These are phyloP conservation scores for Sarocladiaceae sp. DNA, from an alignment of 2,329 filamentous ascomycete genomes.

Conservation along the genomic window DNA sequence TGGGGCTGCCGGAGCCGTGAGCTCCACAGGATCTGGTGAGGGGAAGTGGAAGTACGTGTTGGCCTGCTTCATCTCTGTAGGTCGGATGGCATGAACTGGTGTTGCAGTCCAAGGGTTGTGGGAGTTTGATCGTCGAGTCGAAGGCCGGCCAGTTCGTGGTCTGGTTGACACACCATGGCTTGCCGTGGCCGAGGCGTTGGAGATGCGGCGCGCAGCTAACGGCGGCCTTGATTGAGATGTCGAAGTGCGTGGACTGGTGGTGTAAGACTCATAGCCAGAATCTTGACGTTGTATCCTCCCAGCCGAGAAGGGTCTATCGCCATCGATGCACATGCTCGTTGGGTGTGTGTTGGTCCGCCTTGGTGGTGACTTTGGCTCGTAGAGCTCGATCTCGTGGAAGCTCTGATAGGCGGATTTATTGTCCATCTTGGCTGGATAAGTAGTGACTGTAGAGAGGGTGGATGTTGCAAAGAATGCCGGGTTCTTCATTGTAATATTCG, in stretches of 20 bases:
- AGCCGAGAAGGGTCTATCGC: constrained; percentile 25
- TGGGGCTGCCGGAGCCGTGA: constrained; percentile 14
- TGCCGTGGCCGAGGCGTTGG: constrained; percentile 20
- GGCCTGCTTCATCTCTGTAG: constrained; percentile 6
- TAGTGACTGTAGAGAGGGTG: not conserved
- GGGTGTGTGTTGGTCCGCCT: constrained; percentile 13
- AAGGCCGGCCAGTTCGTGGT: constrained; percentile 5
- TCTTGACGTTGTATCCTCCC: constrained; percentile 48
- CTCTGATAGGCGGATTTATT: constrained; percentile 38
- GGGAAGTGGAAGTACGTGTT: constrained; percentile 43
- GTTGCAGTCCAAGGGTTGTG: constrained; percentile 3
- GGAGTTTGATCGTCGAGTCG: constrained; percentile 11
- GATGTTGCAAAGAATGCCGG: not conserved
- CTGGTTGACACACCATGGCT: constrained; percentile 5
- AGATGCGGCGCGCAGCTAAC: constrained; percentile 26
- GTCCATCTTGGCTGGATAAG: not conserved
- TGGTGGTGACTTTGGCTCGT: constrained; percentile 31
- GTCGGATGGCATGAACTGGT: not conserved
- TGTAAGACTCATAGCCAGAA: constrained; percentile 51
- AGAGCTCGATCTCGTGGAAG: constrained; percentile 44
- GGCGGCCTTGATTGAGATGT: constrained; percentile 23
- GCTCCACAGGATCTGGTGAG: constrained; percentile 31
- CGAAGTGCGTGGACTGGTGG: constrained; percentile 31
- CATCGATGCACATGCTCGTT: constrained; percentile 14
- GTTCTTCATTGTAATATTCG: constrained; percentile 2